Evolutionary conservation across 176 grass and related monocot genomes (phyloP), one percentile per base, ranked within the genome.

Genomic region (Eleusine indica): DNA sequence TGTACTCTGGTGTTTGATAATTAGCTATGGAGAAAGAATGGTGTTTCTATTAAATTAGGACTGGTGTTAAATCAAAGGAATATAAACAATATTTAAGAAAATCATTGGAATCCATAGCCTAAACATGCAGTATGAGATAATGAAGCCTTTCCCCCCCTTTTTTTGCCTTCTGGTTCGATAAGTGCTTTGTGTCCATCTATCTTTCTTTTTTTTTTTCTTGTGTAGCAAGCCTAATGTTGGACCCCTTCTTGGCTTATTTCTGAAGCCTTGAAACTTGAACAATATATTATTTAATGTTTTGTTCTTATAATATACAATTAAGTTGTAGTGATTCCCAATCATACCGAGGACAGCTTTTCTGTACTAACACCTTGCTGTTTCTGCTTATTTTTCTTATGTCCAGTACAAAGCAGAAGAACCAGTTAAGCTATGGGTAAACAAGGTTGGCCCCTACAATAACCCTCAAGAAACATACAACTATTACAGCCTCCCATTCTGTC

Each of bases 391-490:
- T 74, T 83, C 49, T 87, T 87, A 21, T 86, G 17, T 92, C 80
- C 91, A 99, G 96, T 99, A 99, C 83, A 85, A 91, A 92, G 61
- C 85, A 77, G 89, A 87, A 76, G 93, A 96, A 68, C 71, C 83
- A 0, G 89, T 99, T 46, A 96, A 85, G 68, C 93, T 99, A 17
- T 99, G 96, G 96, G 96, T 99, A 86, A 99, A 99, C 91, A 99
- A 99, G 86, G 96, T 99, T 71, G 96, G 96, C 37, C 96, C 96
- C 3, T 99, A 99, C 80, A 99, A 99, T 85, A 99, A 99, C 68
- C 96, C 96, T 39, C 96, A 99, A 82, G 96, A 99, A 56, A 99
- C 96, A 22, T 99, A 99, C 88, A 99, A 99, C 83, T 99, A 99
- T 67, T 99, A 99, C 78, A 94, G 63, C 81, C 93, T 99, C 68